phyloP scores from a whole-genome alignment of 1,284 basidiomycete genomes.

The Bjerkandera adusta region DNA sequence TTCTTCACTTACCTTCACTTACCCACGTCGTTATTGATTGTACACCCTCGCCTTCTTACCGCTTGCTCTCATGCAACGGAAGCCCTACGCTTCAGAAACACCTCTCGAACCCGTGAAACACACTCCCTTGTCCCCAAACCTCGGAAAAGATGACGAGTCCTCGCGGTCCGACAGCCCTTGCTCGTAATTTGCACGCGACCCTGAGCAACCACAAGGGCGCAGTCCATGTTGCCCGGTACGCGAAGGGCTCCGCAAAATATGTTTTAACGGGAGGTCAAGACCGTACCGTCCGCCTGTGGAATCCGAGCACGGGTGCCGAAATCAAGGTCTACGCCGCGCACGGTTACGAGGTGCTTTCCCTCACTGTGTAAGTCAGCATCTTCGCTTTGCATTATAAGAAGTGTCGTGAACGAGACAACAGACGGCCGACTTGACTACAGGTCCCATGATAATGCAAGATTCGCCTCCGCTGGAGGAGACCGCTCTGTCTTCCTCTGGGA shows the following conservation, averaged over 20 bases:
- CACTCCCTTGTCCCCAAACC: too few relatives aligned
- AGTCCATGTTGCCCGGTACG: conserved; percentile 83
- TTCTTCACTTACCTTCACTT: too few relatives aligned
- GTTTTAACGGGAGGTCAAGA: conserved; percentile 91
- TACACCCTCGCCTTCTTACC: too few relatives aligned
- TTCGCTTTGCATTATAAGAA: neutral
- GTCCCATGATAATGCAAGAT: conserved; percentile 89
- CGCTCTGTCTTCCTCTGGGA: conserved; percentile 95
- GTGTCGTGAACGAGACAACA: conserved; percentile 7
- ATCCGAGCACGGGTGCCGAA: conserved; percentile 78
- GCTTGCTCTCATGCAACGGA: too few relatives aligned
- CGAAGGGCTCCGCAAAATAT: conserved; percentile 85
- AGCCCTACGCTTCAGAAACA: too few relatives aligned
- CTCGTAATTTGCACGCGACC: conserved; percentile 60
- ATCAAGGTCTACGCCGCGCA: conserved; percentile 91
- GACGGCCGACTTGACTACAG: conserved; percentile 38
- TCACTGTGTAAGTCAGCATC: conserved; percentile 71
- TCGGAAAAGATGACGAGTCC: conserved; percentile 45
- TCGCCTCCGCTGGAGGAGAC: conserved; percentile 94
- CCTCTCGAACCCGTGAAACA: too few relatives aligned
- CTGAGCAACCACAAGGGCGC: conserved; percentile 72
- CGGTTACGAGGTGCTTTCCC: conserved; percentile 90
- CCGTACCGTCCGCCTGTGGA: conserved; percentile 89
- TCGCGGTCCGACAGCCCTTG: conserved; percentile 54
- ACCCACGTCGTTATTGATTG: too few relatives aligned